These are phyloP conservation scores for Penicillium crystallinum DNA, from an alignment of 495 filamentous ascomycete species.

Conservation along the genomic window DNA sequence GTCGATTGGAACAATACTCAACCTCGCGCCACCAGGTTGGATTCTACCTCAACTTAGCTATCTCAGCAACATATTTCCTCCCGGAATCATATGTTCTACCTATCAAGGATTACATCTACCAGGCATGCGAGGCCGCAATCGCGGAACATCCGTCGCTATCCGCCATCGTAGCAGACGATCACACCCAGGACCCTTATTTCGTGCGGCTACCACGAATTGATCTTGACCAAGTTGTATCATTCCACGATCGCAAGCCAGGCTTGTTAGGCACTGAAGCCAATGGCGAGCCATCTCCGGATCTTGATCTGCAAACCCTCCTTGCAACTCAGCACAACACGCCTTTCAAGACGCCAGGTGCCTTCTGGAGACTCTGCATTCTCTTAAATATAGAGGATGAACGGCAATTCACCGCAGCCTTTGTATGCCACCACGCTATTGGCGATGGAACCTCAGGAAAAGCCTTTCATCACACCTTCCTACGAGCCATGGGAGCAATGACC, in stretches of 20 bases:
- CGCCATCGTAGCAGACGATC: constrained; percentile 38
- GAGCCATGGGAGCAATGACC: constrained; percentile 14
- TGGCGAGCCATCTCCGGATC: constrained; percentile 19
- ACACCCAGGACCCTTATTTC: constrained; percentile 37
- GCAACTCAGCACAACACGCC: constrained; percentile 33
- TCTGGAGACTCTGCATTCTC: constrained; percentile 37
- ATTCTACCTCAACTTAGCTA: constrained; percentile 43
- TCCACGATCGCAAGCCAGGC: constrained; percentile 19
- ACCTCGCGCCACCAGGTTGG: constrained; percentile 36
- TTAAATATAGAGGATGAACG: constrained; percentile 13
- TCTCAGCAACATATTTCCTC: constrained; percentile 35
- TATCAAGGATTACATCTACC: constrained; percentile 32
- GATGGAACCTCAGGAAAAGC: constrained; percentile 35
- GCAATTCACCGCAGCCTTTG: constrained; percentile 32
- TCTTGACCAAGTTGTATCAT: constrained; percentile 30
- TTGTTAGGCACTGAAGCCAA: constrained; percentile 12
- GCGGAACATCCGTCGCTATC: constrained; percentile 38
- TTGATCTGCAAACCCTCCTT: constrained; percentile 32
- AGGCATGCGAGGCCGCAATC: constrained; percentile 34
- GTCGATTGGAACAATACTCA: constrained; percentile 39
- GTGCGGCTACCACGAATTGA: constrained; percentile 41
- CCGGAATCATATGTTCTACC: constrained; percentile 25
- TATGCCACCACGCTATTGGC: constrained; percentile 34
- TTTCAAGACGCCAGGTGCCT: constrained; percentile 28
- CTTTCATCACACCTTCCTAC: constrained; percentile 29